Base-by-base conservation (phyloP, 768 basidiomycete genomes). In the Coprinopsis cinerea region DNA sequence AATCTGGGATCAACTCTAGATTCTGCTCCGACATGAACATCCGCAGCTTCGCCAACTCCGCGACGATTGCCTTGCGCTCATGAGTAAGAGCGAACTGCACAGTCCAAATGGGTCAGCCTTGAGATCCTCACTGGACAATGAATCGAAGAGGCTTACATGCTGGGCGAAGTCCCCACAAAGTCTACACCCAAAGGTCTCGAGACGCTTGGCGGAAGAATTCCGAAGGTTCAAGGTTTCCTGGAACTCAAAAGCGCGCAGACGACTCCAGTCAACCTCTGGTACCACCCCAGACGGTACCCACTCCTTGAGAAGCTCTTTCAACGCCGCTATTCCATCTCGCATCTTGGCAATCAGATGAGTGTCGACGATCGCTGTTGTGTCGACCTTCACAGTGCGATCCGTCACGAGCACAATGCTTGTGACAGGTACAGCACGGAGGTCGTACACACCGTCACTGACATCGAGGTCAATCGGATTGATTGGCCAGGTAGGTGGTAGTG, bases 21-120 rank as follows among this genome's bases (percentile, higher is more conserved):
- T 99, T 99, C 63, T 99, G 92, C 60, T 97, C 96, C 3, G 94
- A 97, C 24, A 98, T 82, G 1, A 86, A 84, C 35, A 88, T 73
- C 60, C 89, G 93, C 48, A 99, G 74, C 27, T 74, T 68, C 1
- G 82, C 82, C 50, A 99, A 85, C 56, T 83, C 86, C 28, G 78
- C 75, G 53, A 81, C 77, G 44, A 98, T 66, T 17, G 84, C 63
- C 60, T 86, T 90, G 55, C 85, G 82, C 48, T 76, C 78, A 57
- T 99, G 96, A 28, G 90, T 57, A 18, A 76, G 68, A 11, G 69
- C 61, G 61, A 96, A 97, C 95, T 99, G 58, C 26, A 27, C 14
- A 42, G 28, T 9, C 17, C 11, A 39, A 6, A 18, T 6, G 32
- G 32, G 4, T 54, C 15, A 53, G 48, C 52, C 37, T 48, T 43